Percentiles rank a stretch among this genome's conserved stretches.
Conservation (phyloP, 768 basidiomycete species). For the Tylopilus plumbeoviolaceoides region DNA sequence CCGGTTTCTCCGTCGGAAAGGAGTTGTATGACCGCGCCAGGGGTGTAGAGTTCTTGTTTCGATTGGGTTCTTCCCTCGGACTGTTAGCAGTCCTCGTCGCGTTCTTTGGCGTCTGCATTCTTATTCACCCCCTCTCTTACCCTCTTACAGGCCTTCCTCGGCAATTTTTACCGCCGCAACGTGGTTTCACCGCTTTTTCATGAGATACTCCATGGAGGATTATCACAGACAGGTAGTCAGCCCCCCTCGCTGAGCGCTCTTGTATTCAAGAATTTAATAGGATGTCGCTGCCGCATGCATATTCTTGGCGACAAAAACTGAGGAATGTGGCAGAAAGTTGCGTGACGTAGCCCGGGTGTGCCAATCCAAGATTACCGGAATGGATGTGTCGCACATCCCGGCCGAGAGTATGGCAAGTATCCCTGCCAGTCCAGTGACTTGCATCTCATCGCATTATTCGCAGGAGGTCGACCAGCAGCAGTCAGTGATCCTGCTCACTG, state of each 20-base stretch:
- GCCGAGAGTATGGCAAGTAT: constrained; percentile 60
- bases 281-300: constrained; percentile 83
- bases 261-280: constrained; percentile 35
- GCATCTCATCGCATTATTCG: background rate
- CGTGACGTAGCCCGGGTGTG: constrained; percentile 79
- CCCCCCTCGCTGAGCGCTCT: constrained; percentile 5
- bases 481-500: constrained; percentile 62
- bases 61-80: constrained; percentile 70
- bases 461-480: constrained; percentile 78
- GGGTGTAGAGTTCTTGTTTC: constrained; percentile 83
- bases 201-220: constrained; percentile 81
- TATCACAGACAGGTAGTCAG: constrained; percentile 63
- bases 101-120: constrained; percentile 6
- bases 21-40: constrained; percentile 77
- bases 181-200: constrained; percentile 90
- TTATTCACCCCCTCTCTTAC: constrained; percentile 10
- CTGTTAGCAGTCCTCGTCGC: constrained; percentile 50
- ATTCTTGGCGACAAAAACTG: constrained; percentile 88
- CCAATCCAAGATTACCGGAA: constrained; percentile 59
- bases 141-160: constrained; percentile 58
- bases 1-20: constrained; percentile 48
- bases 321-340: constrained; percentile 83
- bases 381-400: constrained; percentile 52
- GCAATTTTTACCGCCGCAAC: constrained; percentile 85
- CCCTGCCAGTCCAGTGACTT: background rate